These are phyloP conservation scores for Pelagomonas calceolata DNA, from an alignment of 108 stramenopile genomes.

Conservation along the genomic window DNA sequence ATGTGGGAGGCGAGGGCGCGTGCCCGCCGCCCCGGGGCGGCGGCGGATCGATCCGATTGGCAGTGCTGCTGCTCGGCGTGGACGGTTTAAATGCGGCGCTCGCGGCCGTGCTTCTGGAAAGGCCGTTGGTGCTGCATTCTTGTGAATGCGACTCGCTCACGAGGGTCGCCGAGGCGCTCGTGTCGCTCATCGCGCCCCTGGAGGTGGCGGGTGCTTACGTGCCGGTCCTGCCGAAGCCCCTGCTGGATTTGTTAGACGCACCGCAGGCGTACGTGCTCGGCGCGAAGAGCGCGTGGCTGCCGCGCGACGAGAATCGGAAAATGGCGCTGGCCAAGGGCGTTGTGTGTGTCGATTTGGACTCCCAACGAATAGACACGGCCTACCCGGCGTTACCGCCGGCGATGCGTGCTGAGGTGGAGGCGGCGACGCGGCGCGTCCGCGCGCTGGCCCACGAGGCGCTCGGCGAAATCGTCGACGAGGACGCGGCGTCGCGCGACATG, in stretches of 20 bases:
- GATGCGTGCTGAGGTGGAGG: neutral
- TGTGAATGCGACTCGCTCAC: neutral
- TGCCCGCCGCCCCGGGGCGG: neutral
- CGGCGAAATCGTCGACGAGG: neutral
- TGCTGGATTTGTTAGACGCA: constrained; percentile 11
- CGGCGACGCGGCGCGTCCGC: neutral
- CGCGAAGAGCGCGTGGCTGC: neutral
- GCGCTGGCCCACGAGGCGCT: neutral
- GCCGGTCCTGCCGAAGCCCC: constrained; percentile 12
- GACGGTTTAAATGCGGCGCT: neutral
- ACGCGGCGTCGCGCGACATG: neutral
- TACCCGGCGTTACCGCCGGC: neutral
- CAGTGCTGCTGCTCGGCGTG: neutral
- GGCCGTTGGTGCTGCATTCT: neutral
- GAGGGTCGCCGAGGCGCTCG: constrained; percentile 4
- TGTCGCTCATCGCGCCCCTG: constrained; percentile 8
- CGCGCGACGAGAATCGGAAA: neutral
- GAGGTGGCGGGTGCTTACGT: constrained; percentile 15
- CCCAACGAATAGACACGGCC: neutral
- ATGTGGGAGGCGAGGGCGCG: neutral
- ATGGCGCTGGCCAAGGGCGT: neutral
- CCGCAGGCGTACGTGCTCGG: constrained; percentile 11
- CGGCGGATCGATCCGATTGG: neutral
- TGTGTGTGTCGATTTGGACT: neutral
- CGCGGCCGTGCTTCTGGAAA: neutral